These are phyloP conservation scores for Sherardia arvensis DNA, from an alignment of 257 asterid species.

Conservation along the genomic window DNA sequence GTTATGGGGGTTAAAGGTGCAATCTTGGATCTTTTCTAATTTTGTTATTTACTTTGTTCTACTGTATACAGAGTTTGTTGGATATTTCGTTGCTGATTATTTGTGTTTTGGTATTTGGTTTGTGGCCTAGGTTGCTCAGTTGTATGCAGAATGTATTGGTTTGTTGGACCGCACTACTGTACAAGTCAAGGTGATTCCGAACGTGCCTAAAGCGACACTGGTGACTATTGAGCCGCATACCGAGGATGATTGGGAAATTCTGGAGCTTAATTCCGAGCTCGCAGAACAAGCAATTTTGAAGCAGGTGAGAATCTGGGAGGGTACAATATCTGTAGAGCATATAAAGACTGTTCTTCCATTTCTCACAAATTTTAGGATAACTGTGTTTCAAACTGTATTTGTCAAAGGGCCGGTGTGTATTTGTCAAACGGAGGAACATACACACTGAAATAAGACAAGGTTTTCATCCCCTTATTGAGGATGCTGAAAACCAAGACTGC, in stretches of 20 bases:
- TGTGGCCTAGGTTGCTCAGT: slow-evolving; percentile 56
- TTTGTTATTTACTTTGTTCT: neutral
- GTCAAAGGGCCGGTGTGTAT: neutral
- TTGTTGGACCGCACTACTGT: slow-evolving; percentile 58
- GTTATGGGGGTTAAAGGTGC: neutral
- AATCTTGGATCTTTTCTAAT: neutral
- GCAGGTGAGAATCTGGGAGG: slow-evolving; percentile 45
- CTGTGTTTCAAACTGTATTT: neutral
- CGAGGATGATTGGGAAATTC: slow-evolving; percentile 98
- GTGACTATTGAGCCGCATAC: slow-evolving; percentile 89
- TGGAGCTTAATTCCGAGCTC: slow-evolving; percentile 93
- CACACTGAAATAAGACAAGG: no score
- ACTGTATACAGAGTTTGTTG: neutral
- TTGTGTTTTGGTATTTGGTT: neutral
- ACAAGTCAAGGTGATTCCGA: slow-evolving; percentile 52
- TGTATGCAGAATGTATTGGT: slow-evolving; percentile 86
- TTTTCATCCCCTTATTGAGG: neutral
- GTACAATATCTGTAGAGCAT: neutral
- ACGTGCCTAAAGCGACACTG: slow-evolving; percentile 65
- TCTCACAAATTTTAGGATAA: neutral
- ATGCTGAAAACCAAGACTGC: neutral
- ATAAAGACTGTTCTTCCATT: neutral
- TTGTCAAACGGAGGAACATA: no score
- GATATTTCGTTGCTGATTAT: neutral
- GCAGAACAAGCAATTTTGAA: slow-evolving; percentile 74